A percentile compares a stretch with the other conserved stretches of the same genome.
These are phyloP conservation scores for Mycena rebaudengoi DNA, from an alignment of 768 basidiomycete species.

Conservation along the genomic window DNA sequence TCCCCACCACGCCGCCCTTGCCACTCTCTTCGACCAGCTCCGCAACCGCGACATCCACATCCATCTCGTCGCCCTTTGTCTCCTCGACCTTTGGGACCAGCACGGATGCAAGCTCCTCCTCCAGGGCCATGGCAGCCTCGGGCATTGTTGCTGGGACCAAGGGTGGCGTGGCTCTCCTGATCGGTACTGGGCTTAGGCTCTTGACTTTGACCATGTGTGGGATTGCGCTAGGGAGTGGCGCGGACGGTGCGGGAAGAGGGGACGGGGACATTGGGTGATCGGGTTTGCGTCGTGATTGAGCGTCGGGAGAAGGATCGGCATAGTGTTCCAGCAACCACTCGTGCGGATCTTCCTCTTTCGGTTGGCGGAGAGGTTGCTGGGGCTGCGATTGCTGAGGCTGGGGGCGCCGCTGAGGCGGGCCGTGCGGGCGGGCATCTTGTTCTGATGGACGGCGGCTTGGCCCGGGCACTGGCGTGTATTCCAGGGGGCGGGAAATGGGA, in stretches of 20 bases:
- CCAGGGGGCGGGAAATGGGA: conserved; percentile 1
- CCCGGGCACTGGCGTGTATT: neutral
- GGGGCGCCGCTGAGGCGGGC: conserved; percentile 11
- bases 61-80: conserved; percentile 48
- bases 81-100: conserved; percentile 44
- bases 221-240: too few species aligned
- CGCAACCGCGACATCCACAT: conserved; percentile 52
- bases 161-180: conserved; percentile 30
- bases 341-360: conserved; percentile 61
- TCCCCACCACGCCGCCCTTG: conserved; percentile 33
- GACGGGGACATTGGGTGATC: conserved; percentile 24
- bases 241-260: conserved; percentile 38
- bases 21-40: conserved; percentile 51
- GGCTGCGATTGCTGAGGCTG: conserved; percentile 10
- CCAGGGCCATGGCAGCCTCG: conserved; percentile 49
- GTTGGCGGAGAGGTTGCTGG: conserved; percentile 13
- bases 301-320: conserved; percentile 42
- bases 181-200: conserved; percentile 36
- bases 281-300: conserved; percentile 9
- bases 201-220: too few species aligned
- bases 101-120: conserved; percentile 56
- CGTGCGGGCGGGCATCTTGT: conserved; percentile 12
- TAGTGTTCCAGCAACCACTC: conserved; percentile 70
- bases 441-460: conserved; percentile 13
- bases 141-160: conserved; percentile 34